Conservation (phyloP, 495 filamentous ascomycete species). For the Penicillium paxilli region DNA sequence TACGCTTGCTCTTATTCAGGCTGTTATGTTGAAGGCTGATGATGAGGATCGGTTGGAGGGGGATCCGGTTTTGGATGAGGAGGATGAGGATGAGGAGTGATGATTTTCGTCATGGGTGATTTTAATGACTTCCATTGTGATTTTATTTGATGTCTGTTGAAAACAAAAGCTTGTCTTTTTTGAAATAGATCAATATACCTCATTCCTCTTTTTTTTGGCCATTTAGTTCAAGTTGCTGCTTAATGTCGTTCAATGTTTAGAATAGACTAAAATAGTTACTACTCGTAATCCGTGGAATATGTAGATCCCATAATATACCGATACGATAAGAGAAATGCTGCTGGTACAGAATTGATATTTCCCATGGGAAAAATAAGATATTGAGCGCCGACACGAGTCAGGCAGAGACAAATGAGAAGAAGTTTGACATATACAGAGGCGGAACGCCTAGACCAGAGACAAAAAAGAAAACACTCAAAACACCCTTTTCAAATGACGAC, state of each 20-base stretch:
- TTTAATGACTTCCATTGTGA: too few relatives aligned
- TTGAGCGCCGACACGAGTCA: constrained; percentile 23
- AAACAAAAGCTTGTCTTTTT: neutral
- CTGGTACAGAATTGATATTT: constrained; percentile 14
- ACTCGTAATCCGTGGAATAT: too few relatives aligned
- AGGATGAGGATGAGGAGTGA: constrained; percentile 32
- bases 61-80: constrained; percentile 25
- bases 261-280: too few relatives aligned
- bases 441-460: constrained; percentile 37
- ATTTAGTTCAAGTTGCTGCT: neutral
- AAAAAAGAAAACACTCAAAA: constrained; percentile 30
- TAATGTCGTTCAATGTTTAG: neutral
- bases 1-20: constrained; percentile 82
- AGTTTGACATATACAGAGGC: constrained; percentile 41
- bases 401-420: constrained; percentile 27
- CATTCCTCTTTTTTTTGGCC: neutral
- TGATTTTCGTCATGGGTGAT: neutral
- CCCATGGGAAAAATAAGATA: constrained; percentile 11
- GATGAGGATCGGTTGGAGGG: constrained; percentile 49
- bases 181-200: constrained; percentile 10
- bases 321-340: neutral
- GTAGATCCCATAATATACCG: too few relatives aligned
- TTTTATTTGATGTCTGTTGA: too few relatives aligned
- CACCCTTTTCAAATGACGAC: constrained; percentile 22
- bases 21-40: constrained; percentile 60